These are phyloP conservation scores for Coemansia sp. DNA, from an alignment of 192 early-diverging fungal species.

Conservation along the genomic window DNA sequence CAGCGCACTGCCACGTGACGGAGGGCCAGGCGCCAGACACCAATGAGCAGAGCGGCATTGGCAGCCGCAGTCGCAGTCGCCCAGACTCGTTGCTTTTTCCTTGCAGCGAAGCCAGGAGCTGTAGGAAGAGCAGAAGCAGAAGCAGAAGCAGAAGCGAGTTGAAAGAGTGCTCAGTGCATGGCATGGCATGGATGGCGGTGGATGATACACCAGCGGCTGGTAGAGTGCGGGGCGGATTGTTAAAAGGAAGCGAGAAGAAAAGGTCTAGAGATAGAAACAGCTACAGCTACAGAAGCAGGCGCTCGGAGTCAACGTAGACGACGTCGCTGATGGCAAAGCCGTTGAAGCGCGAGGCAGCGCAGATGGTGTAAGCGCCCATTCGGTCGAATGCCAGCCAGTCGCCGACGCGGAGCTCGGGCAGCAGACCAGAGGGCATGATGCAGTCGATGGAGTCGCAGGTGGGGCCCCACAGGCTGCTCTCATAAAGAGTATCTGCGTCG, in stretches of 20 bases:
- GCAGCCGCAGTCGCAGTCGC: background rate
- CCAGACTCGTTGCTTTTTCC: too few relatives aligned
- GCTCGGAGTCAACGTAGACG: slow-evolving; percentile 82
- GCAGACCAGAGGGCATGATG: slow-evolving; percentile 62
- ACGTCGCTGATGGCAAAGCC: slow-evolving; percentile 83
- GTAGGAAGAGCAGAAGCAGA: too few relatives aligned
- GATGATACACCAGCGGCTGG: background rate
- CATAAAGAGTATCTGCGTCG: slow-evolving; percentile 12
- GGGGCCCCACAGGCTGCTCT: slow-evolving; percentile 90
- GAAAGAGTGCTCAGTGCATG: slow-evolving; percentile 4
- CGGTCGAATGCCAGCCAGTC: slow-evolving; percentile 94
- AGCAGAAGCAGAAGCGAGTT: too few relatives aligned
- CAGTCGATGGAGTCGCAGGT: slow-evolving; percentile 99
- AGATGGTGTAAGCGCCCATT: slow-evolving; percentile 98
- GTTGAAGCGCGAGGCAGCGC: slow-evolving; percentile 85
- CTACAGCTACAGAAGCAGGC: slow-evolving; percentile 11
- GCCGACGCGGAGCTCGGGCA: slow-evolving; percentile 87
- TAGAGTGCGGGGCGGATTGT: slow-evolving; percentile 5
- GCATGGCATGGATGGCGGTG: too few relatives aligned
- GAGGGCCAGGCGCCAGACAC: background rate
- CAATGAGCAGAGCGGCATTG: background rate
- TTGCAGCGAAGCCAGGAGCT: too few relatives aligned
- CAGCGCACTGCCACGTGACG: background rate
- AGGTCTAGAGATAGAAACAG: background rate
- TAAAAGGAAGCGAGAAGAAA: too few relatives aligned